Percentiles rank a stretch among this genome's conserved stretches.
Evolutionary conservation across 768 basidiomycete genomes (phyloP).

Genomic region (Leucosporidium scottii): DNA sequence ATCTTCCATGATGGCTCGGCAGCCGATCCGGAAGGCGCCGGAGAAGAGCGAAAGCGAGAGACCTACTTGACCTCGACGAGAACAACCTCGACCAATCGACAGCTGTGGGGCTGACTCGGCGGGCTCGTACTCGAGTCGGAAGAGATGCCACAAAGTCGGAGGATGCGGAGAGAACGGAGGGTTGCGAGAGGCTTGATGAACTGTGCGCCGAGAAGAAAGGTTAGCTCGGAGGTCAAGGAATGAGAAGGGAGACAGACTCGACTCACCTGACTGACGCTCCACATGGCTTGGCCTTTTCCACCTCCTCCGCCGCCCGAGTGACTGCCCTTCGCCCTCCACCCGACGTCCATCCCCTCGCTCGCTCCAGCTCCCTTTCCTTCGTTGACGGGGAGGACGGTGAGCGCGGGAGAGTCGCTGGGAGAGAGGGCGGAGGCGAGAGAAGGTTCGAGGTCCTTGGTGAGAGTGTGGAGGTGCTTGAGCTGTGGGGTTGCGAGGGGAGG

Average conservation of each 20-base stretch:
- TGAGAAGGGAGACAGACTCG: too few relatives aligned
- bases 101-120: not conserved
- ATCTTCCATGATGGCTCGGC: too few relatives aligned
- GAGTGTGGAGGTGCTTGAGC: slow-evolving; percentile 22
- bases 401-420: too few relatives aligned
- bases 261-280: slow-evolving; percentile 28
- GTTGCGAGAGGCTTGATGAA: slow-evolving; percentile 26
- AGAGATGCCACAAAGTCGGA: slow-evolving; percentile 26
- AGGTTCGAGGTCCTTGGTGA: slow-evolving; percentile 26
- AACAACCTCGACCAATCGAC: slow-evolving; percentile 18
- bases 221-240: not conserved
- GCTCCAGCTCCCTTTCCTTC: slow-evolving; percentile 3
- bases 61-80: slow-evolving; percentile 32
- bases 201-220: not conserved
- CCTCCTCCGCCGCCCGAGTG: too few relatives aligned
- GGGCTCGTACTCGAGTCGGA: slow-evolving; percentile 24
- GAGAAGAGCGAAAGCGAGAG: too few relatives aligned
- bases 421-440: too few relatives aligned
- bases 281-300: slow-evolving; percentile 14
- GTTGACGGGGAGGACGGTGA: not conserved
- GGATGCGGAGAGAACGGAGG: slow-evolving; percentile 8
- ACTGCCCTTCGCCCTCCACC: slow-evolving; percentile 10
- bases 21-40: too few relatives aligned
- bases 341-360: slow-evolving; percentile 27
- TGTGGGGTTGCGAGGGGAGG: not conserved